Conservation (phyloP, 2,329 filamentous ascomycete species). For the Microcyclosporella mali region DNA sequence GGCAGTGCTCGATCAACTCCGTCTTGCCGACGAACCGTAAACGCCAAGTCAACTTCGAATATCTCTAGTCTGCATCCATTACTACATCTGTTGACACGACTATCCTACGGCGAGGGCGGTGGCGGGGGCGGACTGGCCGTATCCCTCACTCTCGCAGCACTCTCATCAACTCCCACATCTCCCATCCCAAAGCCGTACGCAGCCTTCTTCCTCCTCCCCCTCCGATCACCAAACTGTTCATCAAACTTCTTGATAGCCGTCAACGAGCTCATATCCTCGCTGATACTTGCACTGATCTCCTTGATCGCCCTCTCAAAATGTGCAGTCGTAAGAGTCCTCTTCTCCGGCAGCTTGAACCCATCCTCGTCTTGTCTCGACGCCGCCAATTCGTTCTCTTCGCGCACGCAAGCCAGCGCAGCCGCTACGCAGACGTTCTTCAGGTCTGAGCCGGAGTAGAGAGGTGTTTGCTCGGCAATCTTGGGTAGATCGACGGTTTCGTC, state of each 20-base stretch:
- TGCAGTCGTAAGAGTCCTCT: slow-evolving; percentile 55
- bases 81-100: no score
- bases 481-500: slow-evolving; percentile 56
- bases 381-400: slow-evolving; percentile 58
- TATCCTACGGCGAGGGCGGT: slow-evolving; percentile 6
- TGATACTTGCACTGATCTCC: slow-evolving; percentile 88
- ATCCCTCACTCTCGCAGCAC: slow-evolving; percentile 27
- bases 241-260: slow-evolving; percentile 90
- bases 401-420: slow-evolving; percentile 70
- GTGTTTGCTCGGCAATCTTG: slow-evolving; percentile 59
- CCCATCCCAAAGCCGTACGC: slow-evolving; percentile 29
- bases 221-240: slow-evolving; percentile 83
- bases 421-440: slow-evolving; percentile 77
- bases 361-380: slow-evolving; percentile 22
- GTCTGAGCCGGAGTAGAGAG: slow-evolving; percentile 75
- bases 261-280: slow-evolving; percentile 84
- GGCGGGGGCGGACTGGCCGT: not conserved
- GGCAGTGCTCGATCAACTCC: no score
- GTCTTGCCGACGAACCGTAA: no score
- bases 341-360: slow-evolving; percentile 59
- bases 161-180: slow-evolving; percentile 26
- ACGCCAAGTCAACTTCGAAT: no score
- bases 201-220: slow-evolving; percentile 46
- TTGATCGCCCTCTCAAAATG: slow-evolving; percentile 83
- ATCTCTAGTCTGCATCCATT: no score